phyloP scores from a whole-genome alignment of 1,139 yeast genomes.

The Kodamaea suecica region DNA sequence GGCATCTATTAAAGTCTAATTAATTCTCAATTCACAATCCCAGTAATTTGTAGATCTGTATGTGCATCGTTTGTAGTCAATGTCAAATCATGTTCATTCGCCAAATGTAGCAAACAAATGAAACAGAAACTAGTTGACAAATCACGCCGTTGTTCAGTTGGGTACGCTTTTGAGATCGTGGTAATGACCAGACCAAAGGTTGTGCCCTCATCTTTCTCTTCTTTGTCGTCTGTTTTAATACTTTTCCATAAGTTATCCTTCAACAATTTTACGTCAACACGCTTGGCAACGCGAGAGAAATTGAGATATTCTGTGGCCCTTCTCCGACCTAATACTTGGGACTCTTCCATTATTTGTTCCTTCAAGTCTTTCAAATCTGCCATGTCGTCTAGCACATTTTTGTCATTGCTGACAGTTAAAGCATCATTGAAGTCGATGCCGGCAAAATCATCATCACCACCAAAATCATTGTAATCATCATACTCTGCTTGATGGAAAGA shows the following conservation, averaged over 20 bases:
- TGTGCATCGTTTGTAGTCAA: conserved; percentile 56
- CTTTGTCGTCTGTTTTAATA: conserved; percentile 24
- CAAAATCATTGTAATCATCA: conserved; percentile 41
- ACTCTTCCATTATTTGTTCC: conserved; percentile 7
- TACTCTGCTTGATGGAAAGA: conserved; percentile 47
- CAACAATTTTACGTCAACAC: conserved; percentile 74
- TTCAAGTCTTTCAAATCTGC: conserved; percentile 14
- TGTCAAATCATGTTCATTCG: conserved; percentile 29
- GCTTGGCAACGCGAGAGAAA: conserved; percentile 78
- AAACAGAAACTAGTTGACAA: conserved; percentile 28
- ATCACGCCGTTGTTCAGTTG: conserved; percentile 35
- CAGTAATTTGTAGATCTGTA: conserved; percentile 56
- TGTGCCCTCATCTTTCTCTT: conserved; percentile 14
- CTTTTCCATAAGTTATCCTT: conserved; percentile 84
- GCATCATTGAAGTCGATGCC: conserved; percentile 49
- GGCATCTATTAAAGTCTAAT: not conserved
- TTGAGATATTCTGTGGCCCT: conserved; percentile 60
- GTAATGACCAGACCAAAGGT: conserved; percentile 46
- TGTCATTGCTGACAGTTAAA: conserved; percentile 27
- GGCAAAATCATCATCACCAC: conserved; percentile 37
- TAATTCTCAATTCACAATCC: conserved; percentile 21
- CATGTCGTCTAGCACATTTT: conserved; percentile 14
- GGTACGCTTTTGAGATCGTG: conserved; percentile 53
- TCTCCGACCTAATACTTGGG: conserved; percentile 14
- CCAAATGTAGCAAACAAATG: conserved; percentile 27